These are phyloP conservation scores for Calonectria pteridis DNA, from an alignment of 2,329 filamentous ascomycete genomes.

Conservation along the genomic window DNA sequence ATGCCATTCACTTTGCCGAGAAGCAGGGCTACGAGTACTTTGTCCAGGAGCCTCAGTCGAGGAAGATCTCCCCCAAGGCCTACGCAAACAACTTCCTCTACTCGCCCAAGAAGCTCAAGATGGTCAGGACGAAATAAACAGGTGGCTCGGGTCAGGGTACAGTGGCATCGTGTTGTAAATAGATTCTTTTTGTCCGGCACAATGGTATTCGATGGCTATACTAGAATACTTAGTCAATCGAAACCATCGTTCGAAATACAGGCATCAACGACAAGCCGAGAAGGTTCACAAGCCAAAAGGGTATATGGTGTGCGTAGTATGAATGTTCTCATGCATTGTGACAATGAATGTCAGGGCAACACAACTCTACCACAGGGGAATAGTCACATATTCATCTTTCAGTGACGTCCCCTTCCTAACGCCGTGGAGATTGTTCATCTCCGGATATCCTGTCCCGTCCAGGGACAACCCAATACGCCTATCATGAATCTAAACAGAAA, in stretches of 20 bases:
- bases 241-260: background rate
- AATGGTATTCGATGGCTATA: conserved; percentile 26
- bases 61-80: conserved; percentile 87
- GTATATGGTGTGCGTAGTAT: background rate
- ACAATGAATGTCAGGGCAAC: background rate
- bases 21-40: conserved; percentile 99
- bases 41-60: conserved; percentile 94
- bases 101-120: conserved; percentile 87
- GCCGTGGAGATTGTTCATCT: conserved; percentile 31
- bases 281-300: background rate
- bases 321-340: background rate
- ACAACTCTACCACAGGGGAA: background rate
- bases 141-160: conserved; percentile 12
- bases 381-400: background rate
- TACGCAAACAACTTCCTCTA: conserved; percentile 98
- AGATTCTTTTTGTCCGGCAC: conserved; percentile 39
- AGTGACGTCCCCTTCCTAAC: conserved; percentile 15
- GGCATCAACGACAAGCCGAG: background rate
- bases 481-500: conserved; percentile 26
- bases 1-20: conserved; percentile 93
- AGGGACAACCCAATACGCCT: conserved; percentile 39
- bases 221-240: background rate
- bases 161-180: conserved; percentile 43
- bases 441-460: conserved; percentile 27
- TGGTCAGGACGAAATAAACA: conserved; percentile 81